Conservation (phyloP, 805 yeast species). For the Metschnikowia picachoensis region DNA sequence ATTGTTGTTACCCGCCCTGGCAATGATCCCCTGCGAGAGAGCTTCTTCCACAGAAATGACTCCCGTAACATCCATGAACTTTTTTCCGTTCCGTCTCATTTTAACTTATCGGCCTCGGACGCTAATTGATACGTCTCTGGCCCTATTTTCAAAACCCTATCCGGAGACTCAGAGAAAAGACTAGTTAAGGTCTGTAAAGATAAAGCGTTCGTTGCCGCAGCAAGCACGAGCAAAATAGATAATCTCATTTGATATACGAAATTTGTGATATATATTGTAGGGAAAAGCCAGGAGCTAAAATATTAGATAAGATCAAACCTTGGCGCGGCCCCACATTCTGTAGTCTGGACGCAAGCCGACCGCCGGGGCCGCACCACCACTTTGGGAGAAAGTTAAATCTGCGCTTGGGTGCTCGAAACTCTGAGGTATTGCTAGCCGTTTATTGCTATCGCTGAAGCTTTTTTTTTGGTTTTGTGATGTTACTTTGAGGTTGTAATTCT, state of each 20-base stretch:
- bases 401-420: too few species aligned
- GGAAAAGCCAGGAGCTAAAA: neutral
- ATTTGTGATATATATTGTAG: neutral
- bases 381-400: too few species aligned
- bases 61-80: conserved; percentile 64
- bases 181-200: conserved; percentile 8
- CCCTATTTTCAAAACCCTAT: conserved; percentile 33
- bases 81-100: conserved; percentile 41
- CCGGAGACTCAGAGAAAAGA: neutral
- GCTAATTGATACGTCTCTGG: conserved; percentile 30
- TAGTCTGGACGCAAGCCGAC: too few species aligned
- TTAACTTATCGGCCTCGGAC: conserved; percentile 35
- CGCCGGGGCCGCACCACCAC: too few species aligned
- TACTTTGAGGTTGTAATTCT: too few species aligned
- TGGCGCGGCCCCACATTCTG: too few species aligned
- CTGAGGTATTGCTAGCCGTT: too few species aligned
- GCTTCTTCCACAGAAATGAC: conserved; percentile 37
- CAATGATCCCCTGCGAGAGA: conserved; percentile 23
- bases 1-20: conserved; percentile 13
- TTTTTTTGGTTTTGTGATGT: too few species aligned
- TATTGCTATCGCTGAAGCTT: too few species aligned
- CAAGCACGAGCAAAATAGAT: neutral
- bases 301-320: neutral
- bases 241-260: conserved; percentile 4
- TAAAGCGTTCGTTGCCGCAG: conserved; percentile 10